Percentiles rank a stretch among this genome's conserved stretches.
Conservation (phyloP, 495 filamentous ascomycete species). For the Penicillium antarcticum region DNA sequence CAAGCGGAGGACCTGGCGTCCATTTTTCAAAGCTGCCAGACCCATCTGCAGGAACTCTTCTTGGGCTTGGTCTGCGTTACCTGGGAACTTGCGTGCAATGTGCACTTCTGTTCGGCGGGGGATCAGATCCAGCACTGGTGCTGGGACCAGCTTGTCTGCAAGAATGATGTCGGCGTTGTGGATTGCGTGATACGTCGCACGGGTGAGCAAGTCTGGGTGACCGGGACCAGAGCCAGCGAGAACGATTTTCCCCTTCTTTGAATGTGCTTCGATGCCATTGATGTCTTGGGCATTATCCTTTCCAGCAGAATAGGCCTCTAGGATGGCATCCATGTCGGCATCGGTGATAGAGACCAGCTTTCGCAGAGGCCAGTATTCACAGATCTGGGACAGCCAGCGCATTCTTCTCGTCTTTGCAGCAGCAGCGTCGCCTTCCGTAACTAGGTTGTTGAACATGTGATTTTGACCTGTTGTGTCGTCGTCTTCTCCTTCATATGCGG, state of each 20-base stretch:
- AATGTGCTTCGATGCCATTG: slow-evolving; percentile 16
- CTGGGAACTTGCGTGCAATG: slow-evolving; percentile 96
- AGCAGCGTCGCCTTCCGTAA: slow-evolving; percentile 68
- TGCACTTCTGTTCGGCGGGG: slow-evolving; percentile 85
- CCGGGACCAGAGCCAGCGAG: slow-evolving; percentile 94
- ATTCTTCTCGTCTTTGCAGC: slow-evolving; percentile 77
- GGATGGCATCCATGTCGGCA: slow-evolving; percentile 68
- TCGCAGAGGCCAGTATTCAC: slow-evolving; percentile 95
- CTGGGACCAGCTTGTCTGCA: slow-evolving; percentile 93
- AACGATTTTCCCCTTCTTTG: slow-evolving; percentile 63
- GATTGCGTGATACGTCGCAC: slow-evolving; percentile 85
- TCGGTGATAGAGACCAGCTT: slow-evolving; percentile 77
- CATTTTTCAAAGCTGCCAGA: slow-evolving; percentile 64
- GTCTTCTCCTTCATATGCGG: slow-evolving; percentile 56
- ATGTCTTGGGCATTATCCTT: slow-evolving; percentile 16
- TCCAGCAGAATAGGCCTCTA: slow-evolving; percentile 59
- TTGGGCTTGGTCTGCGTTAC: slow-evolving; percentile 91
- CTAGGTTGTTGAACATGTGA: slow-evolving; percentile 80
- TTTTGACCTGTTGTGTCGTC: slow-evolving; percentile 83
- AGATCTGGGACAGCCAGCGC: slow-evolving; percentile 93
- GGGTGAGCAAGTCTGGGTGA: slow-evolving; percentile 85
- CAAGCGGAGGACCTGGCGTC: slow-evolving; percentile 77
- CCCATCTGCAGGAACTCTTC: slow-evolving; percentile 84
- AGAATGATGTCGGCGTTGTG: slow-evolving; percentile 80
- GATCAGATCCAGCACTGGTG: slow-evolving; percentile 80